Percentiles rank a stretch among this genome's conserved stretches.
Conservation (phyloP, 75 land plant genomes). For the Selaginella moellendorffii region DNA sequence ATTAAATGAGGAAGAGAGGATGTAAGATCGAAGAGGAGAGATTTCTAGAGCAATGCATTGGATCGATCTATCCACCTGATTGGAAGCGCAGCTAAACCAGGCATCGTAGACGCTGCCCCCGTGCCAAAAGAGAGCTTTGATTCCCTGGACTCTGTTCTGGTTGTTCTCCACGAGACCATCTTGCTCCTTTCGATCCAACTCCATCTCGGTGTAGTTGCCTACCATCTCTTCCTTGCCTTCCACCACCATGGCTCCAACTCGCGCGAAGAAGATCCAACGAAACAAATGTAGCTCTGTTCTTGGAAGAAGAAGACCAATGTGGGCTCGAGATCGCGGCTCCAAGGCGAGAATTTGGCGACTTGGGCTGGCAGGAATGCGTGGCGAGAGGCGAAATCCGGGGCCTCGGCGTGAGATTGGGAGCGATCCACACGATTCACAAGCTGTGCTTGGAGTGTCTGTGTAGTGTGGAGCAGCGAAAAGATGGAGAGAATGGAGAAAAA, state of each 20-base stretch:
- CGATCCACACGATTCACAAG: too few species aligned
- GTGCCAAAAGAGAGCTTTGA: constrained; percentile 73
- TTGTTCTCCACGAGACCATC: constrained; percentile 12
- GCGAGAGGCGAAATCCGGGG: too few species aligned
- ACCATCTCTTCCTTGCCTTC: constrained; percentile 10
- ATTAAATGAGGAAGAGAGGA: not conserved
- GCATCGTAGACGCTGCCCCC: constrained; percentile 95
- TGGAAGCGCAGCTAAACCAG: constrained; percentile 98
- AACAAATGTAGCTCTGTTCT: too few species aligned
- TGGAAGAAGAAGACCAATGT: too few species aligned
- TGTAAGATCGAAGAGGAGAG: not conserved
- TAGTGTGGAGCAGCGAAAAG: too few species aligned
- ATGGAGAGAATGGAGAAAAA: too few species aligned
- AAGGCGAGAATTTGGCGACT: too few species aligned
- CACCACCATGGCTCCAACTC: not conserved
- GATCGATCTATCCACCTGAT: constrained; percentile 38
- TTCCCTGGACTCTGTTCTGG: constrained; percentile 5
- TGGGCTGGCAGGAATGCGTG: too few species aligned
- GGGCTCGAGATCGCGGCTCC: too few species aligned
- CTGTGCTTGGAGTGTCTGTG: too few species aligned
- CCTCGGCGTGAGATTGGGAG: too few species aligned
- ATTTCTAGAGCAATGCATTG: not conserved
- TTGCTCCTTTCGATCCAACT: constrained; percentile 19
- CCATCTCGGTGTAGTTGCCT: constrained; percentile 26
- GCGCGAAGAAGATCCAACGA: not conserved